These are phyloP conservation scores for Candida nonsorbophila DNA, from an alignment of 805 yeast genomes.

Conservation along the genomic window DNA sequence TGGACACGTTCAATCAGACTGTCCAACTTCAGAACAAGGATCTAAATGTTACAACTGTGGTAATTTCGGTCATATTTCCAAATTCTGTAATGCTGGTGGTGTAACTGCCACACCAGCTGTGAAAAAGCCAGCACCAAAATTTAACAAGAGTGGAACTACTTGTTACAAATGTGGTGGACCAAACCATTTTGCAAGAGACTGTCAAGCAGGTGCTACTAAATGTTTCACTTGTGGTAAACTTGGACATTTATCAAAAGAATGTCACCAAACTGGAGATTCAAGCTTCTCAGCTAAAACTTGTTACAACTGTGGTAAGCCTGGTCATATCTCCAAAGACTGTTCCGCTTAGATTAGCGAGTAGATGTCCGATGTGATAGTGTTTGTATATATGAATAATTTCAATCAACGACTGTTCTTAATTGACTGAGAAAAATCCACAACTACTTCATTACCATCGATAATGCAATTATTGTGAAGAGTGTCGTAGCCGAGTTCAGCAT, in stretches of 20 bases:
- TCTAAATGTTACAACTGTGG: slow-evolving; percentile 64
- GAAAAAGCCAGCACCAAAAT: slow-evolving; percentile 17
- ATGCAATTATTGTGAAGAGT: slow-evolving; percentile 54
- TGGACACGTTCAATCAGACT: slow-evolving; percentile 85
- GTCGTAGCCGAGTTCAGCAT: slow-evolving; percentile 58
- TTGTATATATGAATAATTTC: slow-evolving; percentile 3
- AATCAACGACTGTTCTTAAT: slow-evolving; percentile 3
- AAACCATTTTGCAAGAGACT: slow-evolving; percentile 89
- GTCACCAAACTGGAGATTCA: slow-evolving; percentile 53
- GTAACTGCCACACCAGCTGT: slow-evolving; percentile 10
- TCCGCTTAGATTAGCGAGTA: slow-evolving; percentile 8
- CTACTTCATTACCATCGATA: slow-evolving; percentile 59
- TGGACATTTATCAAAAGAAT: slow-evolving; percentile 87
- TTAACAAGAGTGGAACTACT: slow-evolving; percentile 30
- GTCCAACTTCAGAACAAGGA: slow-evolving; percentile 62
- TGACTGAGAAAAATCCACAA: slow-evolving; percentile 65
- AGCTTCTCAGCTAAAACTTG: slow-evolving; percentile 50
- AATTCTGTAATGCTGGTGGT: slow-evolving; percentile 53
- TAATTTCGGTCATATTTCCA: slow-evolving; percentile 74
- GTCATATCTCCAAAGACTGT: slow-evolving; percentile 87
- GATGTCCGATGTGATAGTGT: not conserved
- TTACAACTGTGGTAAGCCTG: slow-evolving; percentile 71
- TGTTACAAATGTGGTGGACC: slow-evolving; percentile 93
- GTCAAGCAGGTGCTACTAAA: slow-evolving; percentile 66
- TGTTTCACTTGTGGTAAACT: slow-evolving; percentile 90